Conservation (phyloP, 1,284 basidiomycete species). For the Lignosus rhinocerotis region DNA sequence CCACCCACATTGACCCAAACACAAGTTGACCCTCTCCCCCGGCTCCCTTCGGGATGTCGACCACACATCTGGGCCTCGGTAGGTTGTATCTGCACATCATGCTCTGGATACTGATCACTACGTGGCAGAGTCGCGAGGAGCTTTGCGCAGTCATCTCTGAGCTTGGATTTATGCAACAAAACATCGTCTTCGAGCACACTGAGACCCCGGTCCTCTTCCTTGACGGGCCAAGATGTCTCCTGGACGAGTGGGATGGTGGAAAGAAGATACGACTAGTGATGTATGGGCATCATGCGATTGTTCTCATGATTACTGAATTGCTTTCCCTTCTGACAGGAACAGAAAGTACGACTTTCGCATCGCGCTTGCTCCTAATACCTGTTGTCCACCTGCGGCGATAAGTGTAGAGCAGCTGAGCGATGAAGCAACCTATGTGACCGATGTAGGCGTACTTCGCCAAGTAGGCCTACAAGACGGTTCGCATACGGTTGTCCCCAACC, state of each 20-base stretch:
- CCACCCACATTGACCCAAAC: background rate
- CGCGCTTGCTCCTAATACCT: background rate
- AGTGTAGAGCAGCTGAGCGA: too few relatives aligned
- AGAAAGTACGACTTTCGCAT: background rate
- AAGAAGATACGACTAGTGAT: conserved; percentile 17
- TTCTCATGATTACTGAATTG: background rate
- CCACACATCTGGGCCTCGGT: background rate
- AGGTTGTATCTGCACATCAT: background rate
- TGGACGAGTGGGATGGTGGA: conserved; percentile 22
- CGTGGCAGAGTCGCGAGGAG: conserved; percentile 20
- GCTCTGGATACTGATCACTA: background rate
- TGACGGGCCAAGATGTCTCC: conserved; percentile 8
- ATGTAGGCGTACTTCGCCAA: too few relatives aligned
- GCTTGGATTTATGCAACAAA: conserved; percentile 4
- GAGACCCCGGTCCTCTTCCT: conserved; percentile 23
- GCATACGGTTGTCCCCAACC: too few relatives aligned
- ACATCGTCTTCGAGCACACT: conserved; percentile 12
- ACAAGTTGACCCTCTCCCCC: background rate
- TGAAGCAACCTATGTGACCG: too few relatives aligned
- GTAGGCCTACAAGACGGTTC: too few relatives aligned
- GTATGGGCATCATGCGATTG: conserved; percentile 8
- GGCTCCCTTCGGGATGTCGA: background rate
- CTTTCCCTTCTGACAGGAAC: conserved; percentile 1
- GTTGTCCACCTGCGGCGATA: background rate
- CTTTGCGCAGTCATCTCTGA: conserved; percentile 18